A percentile compares a stretch with the other conserved stretches of the same genome.
Evolutionary conservation across 2,329 filamentous ascomycete species (phyloP).

Genomic region (Fusarium siculi): DNA sequence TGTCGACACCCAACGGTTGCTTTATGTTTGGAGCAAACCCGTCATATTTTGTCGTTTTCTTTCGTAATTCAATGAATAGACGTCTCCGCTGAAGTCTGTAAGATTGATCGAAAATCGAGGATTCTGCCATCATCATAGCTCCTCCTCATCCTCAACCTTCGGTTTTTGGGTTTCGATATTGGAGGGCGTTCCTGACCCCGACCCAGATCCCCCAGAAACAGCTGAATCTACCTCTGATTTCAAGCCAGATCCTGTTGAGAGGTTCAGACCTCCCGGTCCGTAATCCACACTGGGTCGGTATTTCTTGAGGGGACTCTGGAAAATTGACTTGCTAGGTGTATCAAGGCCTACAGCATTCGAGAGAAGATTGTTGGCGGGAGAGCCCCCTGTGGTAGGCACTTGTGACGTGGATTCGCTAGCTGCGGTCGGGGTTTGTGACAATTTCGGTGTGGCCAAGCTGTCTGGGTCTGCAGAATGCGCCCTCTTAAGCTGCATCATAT

Average conservation of each 20-base stretch:
- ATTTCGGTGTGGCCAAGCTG: constrained; percentile 51
- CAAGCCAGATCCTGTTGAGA: constrained; percentile 45
- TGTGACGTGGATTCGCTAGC: constrained; percentile 55
- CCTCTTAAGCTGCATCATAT: constrained; percentile 73
- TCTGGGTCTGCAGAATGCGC: constrained; percentile 80
- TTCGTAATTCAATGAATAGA: constrained; percentile 7
- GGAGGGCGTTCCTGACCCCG: constrained; percentile 36
- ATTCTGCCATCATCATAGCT: constrained; percentile 47
- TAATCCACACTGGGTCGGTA: constrained; percentile 69
- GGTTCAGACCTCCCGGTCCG: constrained; percentile 38
- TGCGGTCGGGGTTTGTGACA: constrained; percentile 53
- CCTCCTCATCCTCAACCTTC: constrained; percentile 52
- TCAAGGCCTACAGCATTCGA: constrained; percentile 36
- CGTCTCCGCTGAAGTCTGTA: background rate
- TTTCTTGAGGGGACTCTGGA: constrained; percentile 81
- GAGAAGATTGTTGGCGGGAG: constrained; percentile 23
- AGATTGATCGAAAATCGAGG: background rate
- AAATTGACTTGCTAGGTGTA: constrained; percentile 52
- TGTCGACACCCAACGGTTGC: constrained; percentile 19
- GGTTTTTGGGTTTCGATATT: constrained; percentile 36
- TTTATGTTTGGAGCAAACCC: constrained; percentile 1
- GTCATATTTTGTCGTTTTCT: constrained; percentile 16
- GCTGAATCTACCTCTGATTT: constrained; percentile 50
- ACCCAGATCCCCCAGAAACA: constrained; percentile 39
- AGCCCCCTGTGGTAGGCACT: constrained; percentile 21